Evolutionary conservation across 2,329 filamentous ascomycete species (phyloP).

Genomic region (Alternaria consortialis): DNA sequence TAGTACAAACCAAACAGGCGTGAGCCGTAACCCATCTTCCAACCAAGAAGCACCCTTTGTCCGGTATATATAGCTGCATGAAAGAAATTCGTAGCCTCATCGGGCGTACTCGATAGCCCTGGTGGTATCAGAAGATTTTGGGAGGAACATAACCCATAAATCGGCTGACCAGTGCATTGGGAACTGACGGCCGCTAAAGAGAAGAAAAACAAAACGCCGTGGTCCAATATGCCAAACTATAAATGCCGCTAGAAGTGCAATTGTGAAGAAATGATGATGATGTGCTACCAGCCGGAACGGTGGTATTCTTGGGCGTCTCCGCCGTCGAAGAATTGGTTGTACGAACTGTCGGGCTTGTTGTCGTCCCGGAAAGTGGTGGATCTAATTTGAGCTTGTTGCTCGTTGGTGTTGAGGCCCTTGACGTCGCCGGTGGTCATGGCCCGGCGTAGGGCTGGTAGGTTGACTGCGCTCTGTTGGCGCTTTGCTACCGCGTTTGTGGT

Average conservation of each 20-base stretch:
- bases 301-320: conserved; percentile 82
- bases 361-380: conserved; percentile 66
- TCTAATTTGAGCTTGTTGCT: conserved; percentile 54
- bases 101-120: conserved; percentile 43
- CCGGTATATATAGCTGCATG: conserved; percentile 34
- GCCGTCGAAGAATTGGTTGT: conserved; percentile 76
- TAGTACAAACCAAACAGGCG: conserved; percentile 53
- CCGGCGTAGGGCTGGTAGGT: conserved; percentile 44
- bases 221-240: conserved; percentile 42
- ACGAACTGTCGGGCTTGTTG: conserved; percentile 73
- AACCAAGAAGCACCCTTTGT: conserved; percentile 42
- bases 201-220: conserved; percentile 37
- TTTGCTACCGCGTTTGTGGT: conserved; percentile 89
- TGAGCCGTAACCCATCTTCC: conserved; percentile 49
- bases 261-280: conserved; percentile 26
- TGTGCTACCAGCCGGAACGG: conserved; percentile 78
- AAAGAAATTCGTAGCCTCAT: conserved; percentile 53
- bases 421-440: conserved; percentile 76
- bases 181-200: conserved; percentile 23
- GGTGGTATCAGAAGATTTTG: conserved; percentile 50
- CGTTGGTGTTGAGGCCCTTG: conserved; percentile 81
- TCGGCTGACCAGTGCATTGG: conserved; percentile 28
- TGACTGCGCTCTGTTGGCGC: conserved; percentile 75
- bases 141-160: conserved; percentile 41
- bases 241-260: conserved; percentile 51